These are phyloP conservation scores for Helichrysum umbraculigerum DNA, from an alignment of 129 eudicot species.

Conservation along the genomic window DNA sequence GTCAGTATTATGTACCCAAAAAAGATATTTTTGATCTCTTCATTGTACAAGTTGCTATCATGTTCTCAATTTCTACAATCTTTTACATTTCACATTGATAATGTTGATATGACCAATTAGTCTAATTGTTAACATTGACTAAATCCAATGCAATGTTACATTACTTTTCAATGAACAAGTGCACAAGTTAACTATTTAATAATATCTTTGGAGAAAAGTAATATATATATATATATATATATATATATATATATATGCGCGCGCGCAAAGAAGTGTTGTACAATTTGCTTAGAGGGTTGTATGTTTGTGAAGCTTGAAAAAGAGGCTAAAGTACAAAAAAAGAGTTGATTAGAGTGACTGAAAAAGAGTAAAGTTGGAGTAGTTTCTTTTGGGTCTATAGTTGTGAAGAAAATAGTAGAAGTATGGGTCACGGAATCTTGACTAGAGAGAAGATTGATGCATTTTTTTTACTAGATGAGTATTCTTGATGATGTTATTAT, in stretches of 20 bases:
- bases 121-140: constrained; percentile 10
- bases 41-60: constrained; percentile 31
- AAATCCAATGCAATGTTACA: constrained; percentile 35
- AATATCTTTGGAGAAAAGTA: constrained; percentile 3
- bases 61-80: constrained; percentile 24
- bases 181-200: constrained; percentile 13
- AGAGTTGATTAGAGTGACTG: constrained; percentile 4
- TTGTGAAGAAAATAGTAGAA: constrained; percentile 46
- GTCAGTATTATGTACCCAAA: constrained; percentile 9
- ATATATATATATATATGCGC: too few species aligned
- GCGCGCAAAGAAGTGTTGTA: too few species aligned
- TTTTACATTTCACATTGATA: not conserved
- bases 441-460: constrained; percentile 14
- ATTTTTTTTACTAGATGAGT: not conserved
- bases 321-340: constrained; percentile 14
- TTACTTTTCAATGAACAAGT: constrained; percentile 9
- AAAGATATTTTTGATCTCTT: constrained; percentile 20
- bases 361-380: constrained; percentile 26
- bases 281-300: constrained; percentile 27
- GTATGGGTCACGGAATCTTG: constrained; percentile 65
- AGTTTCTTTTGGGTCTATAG: constrained; percentile 23
- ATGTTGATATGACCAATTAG: not conserved
- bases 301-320: constrained; percentile 11
- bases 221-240: not conserved
- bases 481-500: not conserved